phyloP scores from a whole-genome alignment of 805 yeast species.

The Peterozyma toletana region DNA sequence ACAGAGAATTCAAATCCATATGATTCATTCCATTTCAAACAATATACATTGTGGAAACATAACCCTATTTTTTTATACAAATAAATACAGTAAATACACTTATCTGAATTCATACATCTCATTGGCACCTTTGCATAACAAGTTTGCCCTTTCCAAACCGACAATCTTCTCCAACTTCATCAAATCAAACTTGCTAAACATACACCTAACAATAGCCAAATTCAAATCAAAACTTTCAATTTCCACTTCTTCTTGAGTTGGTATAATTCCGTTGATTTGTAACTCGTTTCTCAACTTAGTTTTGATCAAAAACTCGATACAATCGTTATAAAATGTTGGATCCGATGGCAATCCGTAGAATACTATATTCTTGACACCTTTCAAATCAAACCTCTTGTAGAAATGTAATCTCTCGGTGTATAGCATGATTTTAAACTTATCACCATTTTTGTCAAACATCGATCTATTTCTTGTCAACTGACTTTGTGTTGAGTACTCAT shows the following conservation, averaged over 20 bases:
- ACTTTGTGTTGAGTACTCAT: slow-evolving; percentile 77
- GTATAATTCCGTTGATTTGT: slow-evolving; percentile 15
- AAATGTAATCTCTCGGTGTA: slow-evolving; percentile 94
- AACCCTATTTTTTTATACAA: too few relatives aligned
- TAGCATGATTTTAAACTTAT: slow-evolving; percentile 57
- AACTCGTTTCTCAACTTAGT: slow-evolving; percentile 25
- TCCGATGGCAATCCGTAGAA: slow-evolving; percentile 83
- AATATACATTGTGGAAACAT: neutral
- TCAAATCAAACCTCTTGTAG: slow-evolving; percentile 76
- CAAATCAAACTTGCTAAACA: slow-evolving; percentile 78
- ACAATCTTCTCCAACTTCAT: slow-evolving; percentile 75
- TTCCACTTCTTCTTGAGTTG: slow-evolving; percentile 6
- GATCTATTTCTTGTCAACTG: slow-evolving; percentile 67
- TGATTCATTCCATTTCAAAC: neutral
- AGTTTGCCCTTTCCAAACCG: slow-evolving; percentile 66
- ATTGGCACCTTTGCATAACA: slow-evolving; percentile 58
- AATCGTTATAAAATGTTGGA: slow-evolving; percentile 76
- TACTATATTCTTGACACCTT: slow-evolving; percentile 76
- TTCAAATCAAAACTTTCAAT: slow-evolving; percentile 22
- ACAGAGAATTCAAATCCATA: too few relatives aligned
- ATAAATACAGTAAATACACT: neutral
- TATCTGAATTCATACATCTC: slow-evolving; percentile 71
- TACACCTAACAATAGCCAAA: slow-evolving; percentile 39
- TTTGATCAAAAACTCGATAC: slow-evolving; percentile 59
- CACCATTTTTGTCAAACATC: slow-evolving; percentile 51